phyloP scores from a whole-genome alignment of 306 rosid species.

The Dryas drummondii region DNA sequence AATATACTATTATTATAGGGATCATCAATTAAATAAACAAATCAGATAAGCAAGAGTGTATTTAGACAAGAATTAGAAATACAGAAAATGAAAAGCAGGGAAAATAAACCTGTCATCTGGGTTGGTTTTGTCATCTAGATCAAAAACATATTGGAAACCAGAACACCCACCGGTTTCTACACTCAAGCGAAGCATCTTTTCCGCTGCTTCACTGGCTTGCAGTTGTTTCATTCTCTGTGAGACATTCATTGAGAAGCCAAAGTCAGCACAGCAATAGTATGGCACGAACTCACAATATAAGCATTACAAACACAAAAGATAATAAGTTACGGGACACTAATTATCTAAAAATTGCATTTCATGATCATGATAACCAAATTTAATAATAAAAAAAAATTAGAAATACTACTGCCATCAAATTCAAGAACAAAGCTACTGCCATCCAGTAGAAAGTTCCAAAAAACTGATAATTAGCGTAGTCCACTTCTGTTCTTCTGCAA shows the following conservation, averaged over 20 bases:
- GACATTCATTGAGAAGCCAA: constrained; percentile 19
- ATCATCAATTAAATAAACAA: background rate
- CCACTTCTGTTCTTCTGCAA: background rate
- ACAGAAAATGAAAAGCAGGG: background rate
- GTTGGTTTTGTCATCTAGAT: constrained; percentile 63
- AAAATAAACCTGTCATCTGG: constrained; percentile 70
- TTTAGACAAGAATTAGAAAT: background rate
- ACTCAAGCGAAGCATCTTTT: constrained; percentile 73
- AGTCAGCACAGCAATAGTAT: constrained; percentile 10
- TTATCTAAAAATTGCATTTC: background rate
- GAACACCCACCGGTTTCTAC: constrained; percentile 98
- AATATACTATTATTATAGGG: background rate
- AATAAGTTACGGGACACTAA: background rate
- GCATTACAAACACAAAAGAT: background rate
- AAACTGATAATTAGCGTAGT: background rate
- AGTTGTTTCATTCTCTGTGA: constrained; percentile 77
- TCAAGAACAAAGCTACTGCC: background rate
- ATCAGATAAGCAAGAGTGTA: background rate
- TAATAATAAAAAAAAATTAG: background rate
- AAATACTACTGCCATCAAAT: background rate
- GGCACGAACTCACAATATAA: background rate
- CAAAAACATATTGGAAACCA: constrained; percentile 91
- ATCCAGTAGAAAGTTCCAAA: background rate
- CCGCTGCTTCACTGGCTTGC: constrained; percentile 50
- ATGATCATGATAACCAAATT: background rate